Conservation (phyloP, 1,284 basidiomycete genomes). For the Sphaerobolus stellatus region DNA sequence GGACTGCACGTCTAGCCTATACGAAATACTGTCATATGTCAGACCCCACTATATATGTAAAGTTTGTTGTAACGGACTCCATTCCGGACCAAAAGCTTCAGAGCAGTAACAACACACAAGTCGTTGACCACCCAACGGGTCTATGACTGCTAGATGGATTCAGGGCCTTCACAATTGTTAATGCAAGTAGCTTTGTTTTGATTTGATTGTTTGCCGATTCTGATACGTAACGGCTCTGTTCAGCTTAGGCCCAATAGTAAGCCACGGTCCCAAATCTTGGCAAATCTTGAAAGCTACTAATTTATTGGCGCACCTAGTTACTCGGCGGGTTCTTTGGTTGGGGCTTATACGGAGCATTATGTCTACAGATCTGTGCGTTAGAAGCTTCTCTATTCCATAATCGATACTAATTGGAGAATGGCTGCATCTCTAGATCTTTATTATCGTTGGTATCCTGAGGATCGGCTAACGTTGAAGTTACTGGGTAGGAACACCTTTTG, state of each 20-base stretch:
- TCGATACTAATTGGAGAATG: not conserved
- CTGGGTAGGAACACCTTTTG: not conserved
- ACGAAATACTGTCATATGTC: too few relatives aligned
- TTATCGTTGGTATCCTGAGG: slow-evolving; percentile 4
- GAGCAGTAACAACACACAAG: too few relatives aligned
- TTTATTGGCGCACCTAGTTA: not conserved
- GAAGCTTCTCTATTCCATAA: not conserved
- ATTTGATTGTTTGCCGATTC: not conserved
- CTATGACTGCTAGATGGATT: too few relatives aligned
- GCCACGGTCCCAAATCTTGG: not conserved
- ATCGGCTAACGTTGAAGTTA: not conserved
- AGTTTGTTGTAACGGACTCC: too few relatives aligned
- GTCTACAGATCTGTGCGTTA: slow-evolving; percentile 8
- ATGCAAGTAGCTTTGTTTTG: too few relatives aligned
- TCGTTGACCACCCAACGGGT: too few relatives aligned
- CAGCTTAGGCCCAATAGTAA: slow-evolving; percentile 10
- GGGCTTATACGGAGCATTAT: slow-evolving; percentile 2
- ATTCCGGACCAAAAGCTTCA: too few relatives aligned
- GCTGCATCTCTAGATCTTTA: slow-evolving; percentile 3
- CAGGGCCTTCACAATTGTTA: too few relatives aligned
- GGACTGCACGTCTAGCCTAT: too few relatives aligned
- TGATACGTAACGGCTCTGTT: not conserved
- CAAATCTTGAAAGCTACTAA: not conserved
- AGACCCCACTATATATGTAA: too few relatives aligned
- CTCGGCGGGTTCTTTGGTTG: slow-evolving; percentile 1